Evolutionary conservation across 768 basidiomycete species (phyloP).

Genomic region (Aureoboletus auriporus): DNA sequence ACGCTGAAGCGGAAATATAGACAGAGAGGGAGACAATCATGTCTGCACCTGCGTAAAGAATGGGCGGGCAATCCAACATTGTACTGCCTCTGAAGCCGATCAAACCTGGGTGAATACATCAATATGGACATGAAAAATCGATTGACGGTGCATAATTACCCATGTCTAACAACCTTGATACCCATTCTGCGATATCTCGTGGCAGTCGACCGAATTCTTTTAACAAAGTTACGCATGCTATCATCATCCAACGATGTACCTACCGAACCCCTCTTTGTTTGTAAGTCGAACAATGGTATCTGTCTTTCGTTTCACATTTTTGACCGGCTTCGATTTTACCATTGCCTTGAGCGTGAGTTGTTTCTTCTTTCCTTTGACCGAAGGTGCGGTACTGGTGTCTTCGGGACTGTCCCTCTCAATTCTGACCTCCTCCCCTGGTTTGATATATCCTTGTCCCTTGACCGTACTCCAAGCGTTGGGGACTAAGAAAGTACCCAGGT

Average conservation of each 20-base stretch:
- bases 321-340: constrained; percentile 54
- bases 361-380: constrained; percentile 44
- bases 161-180: constrained; percentile 68
- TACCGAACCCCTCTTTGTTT: constrained; percentile 64
- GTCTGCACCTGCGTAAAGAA: constrained; percentile 68
- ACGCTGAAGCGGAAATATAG: constrained; percentile 67
- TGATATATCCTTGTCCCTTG: constrained; percentile 68
- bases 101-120: constrained; percentile 40
- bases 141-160: constrained; percentile 34
- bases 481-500: constrained; percentile 66
- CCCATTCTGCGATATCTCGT: constrained; percentile 67
- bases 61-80: constrained; percentile 74
- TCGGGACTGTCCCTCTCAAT: constrained; percentile 53
- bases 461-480: constrained; percentile 78
- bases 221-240: background rate
- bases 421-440: constrained; percentile 53
- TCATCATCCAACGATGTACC: constrained; percentile 6
- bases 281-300: constrained; percentile 67
- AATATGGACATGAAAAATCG: constrained; percentile 2
- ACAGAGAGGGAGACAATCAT: constrained; percentile 75
- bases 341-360: constrained; percentile 64
- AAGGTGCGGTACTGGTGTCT: constrained; percentile 19
- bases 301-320: constrained; percentile 45
- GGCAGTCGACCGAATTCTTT: constrained; percentile 77
- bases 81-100: constrained; percentile 64